Percentiles rank a stretch among this genome's conserved stretches.
Conservation (phyloP, 2,329 filamentous ascomycete genomes). For the Lecanicillium sp. region DNA sequence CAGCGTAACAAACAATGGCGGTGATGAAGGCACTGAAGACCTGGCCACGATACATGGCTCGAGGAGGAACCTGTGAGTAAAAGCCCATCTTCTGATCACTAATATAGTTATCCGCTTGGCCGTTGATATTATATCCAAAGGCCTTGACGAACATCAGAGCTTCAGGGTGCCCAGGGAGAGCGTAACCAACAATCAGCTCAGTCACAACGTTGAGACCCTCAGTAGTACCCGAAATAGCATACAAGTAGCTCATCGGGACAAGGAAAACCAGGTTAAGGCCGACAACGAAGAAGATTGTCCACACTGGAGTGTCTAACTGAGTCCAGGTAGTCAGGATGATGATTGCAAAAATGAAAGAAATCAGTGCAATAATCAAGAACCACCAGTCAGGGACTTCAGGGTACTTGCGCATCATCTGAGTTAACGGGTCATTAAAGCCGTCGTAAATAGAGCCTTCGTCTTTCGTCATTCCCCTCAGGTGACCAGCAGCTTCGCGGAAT, state of each 20-base stretch:
- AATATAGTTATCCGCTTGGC: slow-evolving; percentile 31
- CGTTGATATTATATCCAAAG: slow-evolving; percentile 32
- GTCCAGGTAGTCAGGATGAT: slow-evolving; percentile 21
- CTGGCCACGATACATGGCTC: slow-evolving; percentile 27
- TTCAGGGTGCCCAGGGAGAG: slow-evolving; percentile 24
- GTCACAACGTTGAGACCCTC: slow-evolving; percentile 40
- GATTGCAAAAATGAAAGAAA: slow-evolving; percentile 23
- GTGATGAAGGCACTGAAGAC: slow-evolving; percentile 32
- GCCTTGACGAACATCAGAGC: slow-evolving; percentile 51
- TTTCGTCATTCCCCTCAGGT: slow-evolving; percentile 27
- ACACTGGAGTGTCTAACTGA: slow-evolving; percentile 19
- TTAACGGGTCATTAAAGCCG: slow-evolving; percentile 33
- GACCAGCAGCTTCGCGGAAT: slow-evolving; percentile 19
- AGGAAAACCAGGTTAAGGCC: slow-evolving; percentile 29
- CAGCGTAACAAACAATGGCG: slow-evolving; percentile 30
- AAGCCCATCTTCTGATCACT: slow-evolving; percentile 24
- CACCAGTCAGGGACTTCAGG: slow-evolving; percentile 42
- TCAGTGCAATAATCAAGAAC: slow-evolving; percentile 17
- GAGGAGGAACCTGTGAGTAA: slow-evolving; percentile 24
- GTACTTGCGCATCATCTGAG: slow-evolving; percentile 33
- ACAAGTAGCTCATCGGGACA: slow-evolving; percentile 31
- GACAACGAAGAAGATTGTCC: slow-evolving; percentile 23
- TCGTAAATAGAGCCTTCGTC: slow-evolving; percentile 31
- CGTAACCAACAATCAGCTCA: slow-evolving; percentile 24
- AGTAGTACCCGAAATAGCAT: slow-evolving; percentile 33